Evolutionary conservation across 169 alveolate genomes (phyloP).

Genomic region (Plasmodium ovale): DNA sequence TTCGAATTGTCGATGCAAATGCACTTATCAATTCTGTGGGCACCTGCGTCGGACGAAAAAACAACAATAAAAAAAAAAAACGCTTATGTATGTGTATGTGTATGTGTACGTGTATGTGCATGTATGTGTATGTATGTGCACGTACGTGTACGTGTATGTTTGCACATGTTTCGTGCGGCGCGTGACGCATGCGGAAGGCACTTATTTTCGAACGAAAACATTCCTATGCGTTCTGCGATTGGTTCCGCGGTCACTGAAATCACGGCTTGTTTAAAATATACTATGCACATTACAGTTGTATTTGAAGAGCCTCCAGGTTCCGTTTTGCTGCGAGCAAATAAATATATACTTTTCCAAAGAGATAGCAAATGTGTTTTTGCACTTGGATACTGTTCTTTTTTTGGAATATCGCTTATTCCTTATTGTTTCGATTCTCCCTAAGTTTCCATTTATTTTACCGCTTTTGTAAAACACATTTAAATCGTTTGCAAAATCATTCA

Average conservation of each 20-base stretch:
- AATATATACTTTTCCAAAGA: conserved; percentile 38
- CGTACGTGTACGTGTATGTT: no score
- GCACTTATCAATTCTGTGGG: conserved; percentile 49
- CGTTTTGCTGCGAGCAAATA: conserved; percentile 15
- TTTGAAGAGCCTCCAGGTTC: conserved; percentile 43
- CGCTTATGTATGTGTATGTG: no score
- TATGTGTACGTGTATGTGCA: no score
- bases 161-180: no score
- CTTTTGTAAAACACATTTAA: conserved; percentile 30
- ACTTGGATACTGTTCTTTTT: conserved; percentile 44
- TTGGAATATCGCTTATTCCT: neutral
- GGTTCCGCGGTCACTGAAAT: neutral
- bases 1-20: conserved; percentile 26
- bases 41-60: neutral
- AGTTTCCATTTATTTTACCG: conserved; percentile 13
- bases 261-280: neutral
- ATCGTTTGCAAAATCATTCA: conserved; percentile 30
- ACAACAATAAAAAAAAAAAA: neutral
- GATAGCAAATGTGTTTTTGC: conserved; percentile 36
- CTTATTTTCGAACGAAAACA: no score
- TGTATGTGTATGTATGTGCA: no score
- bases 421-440: conserved; percentile 19
- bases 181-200: no score
- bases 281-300: conserved; percentile 36
- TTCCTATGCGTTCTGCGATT: no score